Percentiles rank a stretch among this genome's conserved stretches.
Conservation (phyloP, 805 yeast species). For the Grigorovia humatica region DNA sequence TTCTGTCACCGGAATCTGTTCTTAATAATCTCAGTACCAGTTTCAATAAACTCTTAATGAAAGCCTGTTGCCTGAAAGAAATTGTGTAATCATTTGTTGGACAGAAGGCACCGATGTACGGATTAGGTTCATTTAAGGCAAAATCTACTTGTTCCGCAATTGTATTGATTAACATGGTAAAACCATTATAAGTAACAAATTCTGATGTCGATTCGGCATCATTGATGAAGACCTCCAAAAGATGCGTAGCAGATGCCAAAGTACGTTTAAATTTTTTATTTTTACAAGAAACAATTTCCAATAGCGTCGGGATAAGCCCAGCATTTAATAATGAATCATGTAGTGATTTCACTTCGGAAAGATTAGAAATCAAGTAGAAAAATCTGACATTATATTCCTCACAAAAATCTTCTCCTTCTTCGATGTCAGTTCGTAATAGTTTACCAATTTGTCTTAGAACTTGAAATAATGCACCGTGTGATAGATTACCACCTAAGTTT, state of each 20-base stretch:
- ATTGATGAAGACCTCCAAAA: slow-evolving; percentile 38
- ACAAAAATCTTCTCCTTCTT: slow-evolving; percentile 29
- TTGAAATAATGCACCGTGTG: slow-evolving; percentile 74
- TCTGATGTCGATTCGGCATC: slow-evolving; percentile 44
- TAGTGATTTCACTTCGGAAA: slow-evolving; percentile 47
- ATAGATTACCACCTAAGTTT: slow-evolving; percentile 74
- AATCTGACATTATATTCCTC: slow-evolving; percentile 40
- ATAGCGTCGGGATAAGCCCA: slow-evolving; percentile 58
- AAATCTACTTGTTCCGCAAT: slow-evolving; percentile 54
- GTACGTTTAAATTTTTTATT: slow-evolving; percentile 45
- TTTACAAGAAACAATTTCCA: slow-evolving; percentile 47
- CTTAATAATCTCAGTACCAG: slow-evolving; percentile 54
- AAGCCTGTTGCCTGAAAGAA: slow-evolving; percentile 49
- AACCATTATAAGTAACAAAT: slow-evolving; percentile 60
- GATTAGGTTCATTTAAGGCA: slow-evolving; percentile 49
- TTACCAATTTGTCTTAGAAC: slow-evolving; percentile 54
- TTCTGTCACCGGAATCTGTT: slow-evolving; percentile 72
- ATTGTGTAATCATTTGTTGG: slow-evolving; percentile 42
- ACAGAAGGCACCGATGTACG: slow-evolving; percentile 46
- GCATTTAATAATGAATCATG: slow-evolving; percentile 56
- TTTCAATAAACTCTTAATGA: slow-evolving; percentile 50
- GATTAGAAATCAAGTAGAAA: slow-evolving; percentile 53
- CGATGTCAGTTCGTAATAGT: slow-evolving; percentile 32
- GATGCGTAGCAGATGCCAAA: slow-evolving; percentile 51
- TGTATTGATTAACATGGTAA: slow-evolving; percentile 47